Evolutionary conservation across 2,329 filamentous ascomycete genomes (phyloP), one percentile per base, ranked within the genome.

Genomic region (Thermoascus crustaceus): DNA sequence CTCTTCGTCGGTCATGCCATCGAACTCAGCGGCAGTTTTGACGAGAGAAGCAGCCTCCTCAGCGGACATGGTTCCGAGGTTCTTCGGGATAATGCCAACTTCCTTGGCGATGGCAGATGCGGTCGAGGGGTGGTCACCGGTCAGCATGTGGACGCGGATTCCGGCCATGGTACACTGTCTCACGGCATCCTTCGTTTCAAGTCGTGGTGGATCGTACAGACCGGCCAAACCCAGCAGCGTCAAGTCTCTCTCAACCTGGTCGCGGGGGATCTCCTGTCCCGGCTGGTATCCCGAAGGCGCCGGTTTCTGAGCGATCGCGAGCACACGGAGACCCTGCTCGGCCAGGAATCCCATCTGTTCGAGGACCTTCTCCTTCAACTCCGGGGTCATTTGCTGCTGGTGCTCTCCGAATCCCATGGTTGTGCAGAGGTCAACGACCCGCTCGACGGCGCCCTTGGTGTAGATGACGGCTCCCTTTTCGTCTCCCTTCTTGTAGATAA

Each of bases 391-490:
- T 3, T 51, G 38, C 22, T 64, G 50, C 10, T 64, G 52, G 10
- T 63, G 51, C 13, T 62, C 57, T 2, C 62, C 64, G 19, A 55
- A 49, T 24, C 66, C 63, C 17, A 71, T 54, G 3, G 54, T 56
- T 4, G 64, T 69, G 52, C 76, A 79, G 17, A 72, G 69, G 34
- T 72, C 68, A 25, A 80, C 65, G 32, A 80, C 64, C 8, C 73
- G 63, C 52, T 80, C 76, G 4, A 78, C 75, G 5, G 76, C 76
- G 20, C 76, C 76, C 49, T 80, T 80, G 30, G 73, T 74, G 50
- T 75, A 78, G 4, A 75, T 61, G 19, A 66, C 46, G 11, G 52
- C 54, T 7, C 61, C 39, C 30, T 54, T 38, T 2, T 46, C 37
- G 6, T 43, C 38, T 3, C 42, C 31, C 5, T 53, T 54, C 6